phyloP scores from a whole-genome alignment of 495 filamentous ascomycete species.

The Aspergillus sparsus region DNA sequence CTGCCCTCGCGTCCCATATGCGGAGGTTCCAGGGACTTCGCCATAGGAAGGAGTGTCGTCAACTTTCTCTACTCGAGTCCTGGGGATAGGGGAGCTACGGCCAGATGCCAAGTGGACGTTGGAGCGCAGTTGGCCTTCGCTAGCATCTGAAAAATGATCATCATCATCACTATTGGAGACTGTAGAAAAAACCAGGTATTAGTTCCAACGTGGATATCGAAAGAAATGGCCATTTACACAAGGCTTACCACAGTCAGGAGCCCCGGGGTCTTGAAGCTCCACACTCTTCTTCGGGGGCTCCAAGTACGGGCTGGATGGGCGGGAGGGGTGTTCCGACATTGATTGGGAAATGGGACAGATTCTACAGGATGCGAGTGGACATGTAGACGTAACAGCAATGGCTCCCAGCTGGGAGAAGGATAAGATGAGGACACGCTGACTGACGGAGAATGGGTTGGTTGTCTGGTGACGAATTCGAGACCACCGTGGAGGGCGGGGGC shows the following conservation, averaged over 20 bases:
- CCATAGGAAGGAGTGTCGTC: slow-evolving; percentile 59
- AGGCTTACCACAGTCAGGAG: slow-evolving; percentile 74
- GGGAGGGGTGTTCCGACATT: slow-evolving; percentile 47
- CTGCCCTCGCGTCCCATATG: slow-evolving; percentile 56
- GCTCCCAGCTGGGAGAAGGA: slow-evolving; percentile 1
- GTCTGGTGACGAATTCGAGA: slow-evolving; percentile 43
- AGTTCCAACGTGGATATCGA: neutral
- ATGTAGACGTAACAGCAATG: slow-evolving; percentile 20
- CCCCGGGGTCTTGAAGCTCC: slow-evolving; percentile 72
- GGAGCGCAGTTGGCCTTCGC: slow-evolving; percentile 57
- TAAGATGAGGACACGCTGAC: slow-evolving; percentile 14
- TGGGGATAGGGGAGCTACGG: slow-evolving; percentile 58
- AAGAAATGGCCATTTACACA: neutral
- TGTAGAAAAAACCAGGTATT: slow-evolving; percentile 11
- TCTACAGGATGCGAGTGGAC: slow-evolving; percentile 25
- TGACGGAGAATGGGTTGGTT: neutral
- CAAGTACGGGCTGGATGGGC: slow-evolving; percentile 48
- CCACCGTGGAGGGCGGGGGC: slow-evolving; percentile 16
- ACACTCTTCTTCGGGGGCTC: slow-evolving; percentile 67
- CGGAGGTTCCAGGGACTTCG: slow-evolving; percentile 62
- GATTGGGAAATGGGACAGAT: slow-evolving; percentile 17
- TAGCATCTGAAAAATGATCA: slow-evolving; percentile 90
- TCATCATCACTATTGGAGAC: slow-evolving; percentile 75
- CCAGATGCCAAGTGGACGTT: slow-evolving; percentile 38
- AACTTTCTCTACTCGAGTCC: slow-evolving; percentile 62